These are phyloP conservation scores for Kingdonia uniflora DNA, from an alignment of 164 flowering plant species.

Conservation along the genomic window DNA sequence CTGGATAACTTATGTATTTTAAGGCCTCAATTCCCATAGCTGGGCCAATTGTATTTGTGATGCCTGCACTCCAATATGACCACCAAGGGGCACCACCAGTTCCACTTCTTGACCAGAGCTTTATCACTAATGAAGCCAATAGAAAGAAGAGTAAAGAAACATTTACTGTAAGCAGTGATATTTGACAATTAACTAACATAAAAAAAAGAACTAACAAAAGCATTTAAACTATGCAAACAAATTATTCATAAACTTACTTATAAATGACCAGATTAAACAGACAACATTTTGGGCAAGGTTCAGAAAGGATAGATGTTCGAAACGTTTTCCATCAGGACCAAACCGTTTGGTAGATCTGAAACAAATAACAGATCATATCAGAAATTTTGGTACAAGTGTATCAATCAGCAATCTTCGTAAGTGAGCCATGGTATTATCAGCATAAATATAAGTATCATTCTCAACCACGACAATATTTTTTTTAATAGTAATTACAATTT, in stretches of 20 bases:
- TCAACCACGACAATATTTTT: no score
- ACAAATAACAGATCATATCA: background rate
- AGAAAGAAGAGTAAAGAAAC: no score
- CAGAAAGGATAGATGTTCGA: conserved; percentile 87
- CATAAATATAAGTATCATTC: no score
- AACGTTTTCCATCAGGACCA: conserved; percentile 75
- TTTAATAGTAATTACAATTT: no score
- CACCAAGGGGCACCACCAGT: conserved; percentile 90
- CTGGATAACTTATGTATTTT: conserved; percentile 96
- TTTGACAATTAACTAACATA: no score
- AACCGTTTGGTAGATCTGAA: conserved; percentile 90
- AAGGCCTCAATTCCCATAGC: conserved; percentile 99
- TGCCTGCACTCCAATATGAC: conserved; percentile 96
- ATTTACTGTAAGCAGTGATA: no score
- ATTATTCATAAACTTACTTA: conserved; percentile 46
- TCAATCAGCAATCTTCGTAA: no score
- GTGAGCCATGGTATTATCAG: no score
- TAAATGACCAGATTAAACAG: conserved; percentile 88
- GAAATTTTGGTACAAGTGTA: background rate
- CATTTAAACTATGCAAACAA: no score
- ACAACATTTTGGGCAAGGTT: conserved; percentile 90
- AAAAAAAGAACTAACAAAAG: no score
- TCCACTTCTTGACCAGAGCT: conserved; percentile 67
- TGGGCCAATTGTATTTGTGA: conserved; percentile 95
- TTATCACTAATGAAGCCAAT: conserved; percentile 46